Conservation (phyloP, 305 asterid genomes). For the Striga hermonthica region DNA sequence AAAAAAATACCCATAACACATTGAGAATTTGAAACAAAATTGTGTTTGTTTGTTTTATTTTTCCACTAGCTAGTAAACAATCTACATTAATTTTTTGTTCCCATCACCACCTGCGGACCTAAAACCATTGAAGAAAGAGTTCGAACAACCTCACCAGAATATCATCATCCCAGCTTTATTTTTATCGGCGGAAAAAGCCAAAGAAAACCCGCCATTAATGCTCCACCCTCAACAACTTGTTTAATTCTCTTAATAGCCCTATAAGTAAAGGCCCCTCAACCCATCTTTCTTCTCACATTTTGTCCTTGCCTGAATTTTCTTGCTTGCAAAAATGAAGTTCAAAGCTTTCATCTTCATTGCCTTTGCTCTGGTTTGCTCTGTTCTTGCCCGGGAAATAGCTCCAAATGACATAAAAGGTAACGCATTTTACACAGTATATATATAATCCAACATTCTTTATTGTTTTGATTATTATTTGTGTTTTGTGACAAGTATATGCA, state of each 20-base stretch:
- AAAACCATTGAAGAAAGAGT: slow-evolving; percentile 18
- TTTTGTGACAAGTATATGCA: background rate
- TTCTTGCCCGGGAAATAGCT: slow-evolving; percentile 28
- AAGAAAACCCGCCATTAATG: slow-evolving; percentile 25
- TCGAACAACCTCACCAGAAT: slow-evolving; percentile 20
- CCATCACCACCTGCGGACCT: slow-evolving; percentile 27
- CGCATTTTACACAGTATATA: background rate
- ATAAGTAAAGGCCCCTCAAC: slow-evolving; percentile 24
- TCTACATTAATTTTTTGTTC: background rate
- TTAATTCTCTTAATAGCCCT: slow-evolving; percentile 8
- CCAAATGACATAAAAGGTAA: slow-evolving; percentile 26
- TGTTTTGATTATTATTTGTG: background rate
- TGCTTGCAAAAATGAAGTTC: slow-evolving; percentile 22
- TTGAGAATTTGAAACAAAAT: slow-evolving; percentile 8
- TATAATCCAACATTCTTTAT: background rate
- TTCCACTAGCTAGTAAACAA: background rate
- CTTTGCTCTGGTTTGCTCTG: slow-evolving; percentile 30
- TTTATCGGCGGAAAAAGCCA: slow-evolving; percentile 24
- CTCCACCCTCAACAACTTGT: slow-evolving; percentile 14
- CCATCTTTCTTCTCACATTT: background rate
- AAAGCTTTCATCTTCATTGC: slow-evolving; percentile 31
- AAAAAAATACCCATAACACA: too few species aligned
- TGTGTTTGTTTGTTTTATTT: background rate
- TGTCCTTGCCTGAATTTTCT: background rate
- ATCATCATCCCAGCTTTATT: background rate